Evolutionary conservation across 73 alveolate species (phyloP), one percentile per base, ranked within the genome.

Genomic region (Blepharisma japonicum): DNA sequence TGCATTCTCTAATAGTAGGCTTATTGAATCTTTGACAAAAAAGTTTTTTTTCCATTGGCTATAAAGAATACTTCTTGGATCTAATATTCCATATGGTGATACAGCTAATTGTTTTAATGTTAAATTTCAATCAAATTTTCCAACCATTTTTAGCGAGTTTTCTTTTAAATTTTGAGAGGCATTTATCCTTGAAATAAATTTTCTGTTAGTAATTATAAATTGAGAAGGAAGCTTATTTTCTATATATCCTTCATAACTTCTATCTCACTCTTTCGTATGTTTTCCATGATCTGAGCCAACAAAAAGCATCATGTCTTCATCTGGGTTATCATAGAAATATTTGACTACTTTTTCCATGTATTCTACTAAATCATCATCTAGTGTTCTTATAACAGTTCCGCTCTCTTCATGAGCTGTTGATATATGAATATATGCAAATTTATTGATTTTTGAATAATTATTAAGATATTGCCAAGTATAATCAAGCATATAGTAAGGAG

Each of bases 211-310:
- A 25, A 61, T 20, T 1, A 61, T 4, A 20, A 61, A 39, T 4
- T 61, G 74, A 61, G 23, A 25, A n/a, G 74, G 74, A 9, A 61
- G 46, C 38, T 14, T 14, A 14, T 61, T 61, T 25, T 61, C 74
- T 1, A 14, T 14, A n/a, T 39, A 61, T 4, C 47, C 38, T 14
- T 61, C 74, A 32, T 32, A 32, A 32, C 42, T 32, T 61, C 47
- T 61, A 25, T n/a, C 14, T 2, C 18, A 14, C 18, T 14, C 74
- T 61, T 8, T 14, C 14, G 74, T 9, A 14, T 14, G 14, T 2
- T 39, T n/a, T 61, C 74, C 74, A 61, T 61, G 74, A 61, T 61
- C 74, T 14, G 74, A n/a, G 14, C 74, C 38, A 61, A 61, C 18
- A n/a, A 61, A 14, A 18, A 61, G 0, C 14, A 61, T 9, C 46